A percentile compares a stretch with the other conserved stretches of the same genome.
phyloP scores from a whole-genome alignment of 768 basidiomycete genomes.

The Multifurca ochricompacta region DNA sequence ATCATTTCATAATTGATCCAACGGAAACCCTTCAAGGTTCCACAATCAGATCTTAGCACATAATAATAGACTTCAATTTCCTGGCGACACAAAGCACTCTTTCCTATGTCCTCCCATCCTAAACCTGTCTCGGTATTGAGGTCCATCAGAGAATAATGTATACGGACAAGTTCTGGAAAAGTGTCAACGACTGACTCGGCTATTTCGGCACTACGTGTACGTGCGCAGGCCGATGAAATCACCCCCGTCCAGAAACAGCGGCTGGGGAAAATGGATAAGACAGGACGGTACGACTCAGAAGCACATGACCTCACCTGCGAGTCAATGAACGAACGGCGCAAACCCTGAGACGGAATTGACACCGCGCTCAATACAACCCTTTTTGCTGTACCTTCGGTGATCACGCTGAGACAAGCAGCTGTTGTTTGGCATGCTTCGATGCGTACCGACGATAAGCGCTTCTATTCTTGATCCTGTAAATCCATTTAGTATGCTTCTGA shows the following conservation, averaged over 20 bases:
- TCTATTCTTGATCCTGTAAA: neutral
- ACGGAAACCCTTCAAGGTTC: neutral
- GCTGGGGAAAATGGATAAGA: neutral
- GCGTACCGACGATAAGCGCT: neutral
- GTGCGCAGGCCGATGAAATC: neutral
- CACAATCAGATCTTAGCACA: neutral
- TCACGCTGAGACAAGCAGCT: neutral
- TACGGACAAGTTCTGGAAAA: neutral
- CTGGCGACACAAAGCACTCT: neutral
- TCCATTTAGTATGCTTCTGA: neutral
- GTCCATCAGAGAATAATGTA: neutral
- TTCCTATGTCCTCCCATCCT: neutral
- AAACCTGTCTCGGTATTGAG: neutral
- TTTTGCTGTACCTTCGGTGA: neutral
- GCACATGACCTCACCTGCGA: neutral
- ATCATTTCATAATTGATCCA: neutral
- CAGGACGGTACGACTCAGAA: neutral
- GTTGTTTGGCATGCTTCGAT: neutral
- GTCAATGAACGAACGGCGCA: neutral
- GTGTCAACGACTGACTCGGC: neutral
- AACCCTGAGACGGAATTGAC: neutral
- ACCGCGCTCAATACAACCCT: neutral
- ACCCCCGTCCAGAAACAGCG: neutral
- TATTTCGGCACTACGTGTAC: neutral
- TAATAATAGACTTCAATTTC: neutral